Percentiles rank a stretch among this genome's conserved stretches.
Evolutionary conservation across 225 moss, liverwort and hornwort genomes (phyloP).

Genomic region (Physcomitrellopsis africana): DNA sequence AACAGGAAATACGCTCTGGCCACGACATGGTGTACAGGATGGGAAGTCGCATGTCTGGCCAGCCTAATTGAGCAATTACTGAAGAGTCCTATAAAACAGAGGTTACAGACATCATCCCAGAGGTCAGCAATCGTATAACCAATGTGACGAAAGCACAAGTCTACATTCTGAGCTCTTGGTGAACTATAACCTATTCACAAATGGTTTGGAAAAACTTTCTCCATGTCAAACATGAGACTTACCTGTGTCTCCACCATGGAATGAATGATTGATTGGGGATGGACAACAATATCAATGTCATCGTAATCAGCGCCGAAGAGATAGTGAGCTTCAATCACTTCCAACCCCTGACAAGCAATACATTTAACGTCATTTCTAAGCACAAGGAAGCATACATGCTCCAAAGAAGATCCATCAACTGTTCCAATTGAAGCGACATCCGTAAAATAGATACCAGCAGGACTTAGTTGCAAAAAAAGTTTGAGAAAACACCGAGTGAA

Average conservation of each 20-base stretch:
- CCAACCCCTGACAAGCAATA: conserved; percentile 70
- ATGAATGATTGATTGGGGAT: conserved; percentile 97
- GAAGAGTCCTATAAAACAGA: conserved; percentile 76
- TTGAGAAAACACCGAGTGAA: too few relatives aligned
- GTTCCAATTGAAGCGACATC: too few relatives aligned
- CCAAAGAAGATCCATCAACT: too few relatives aligned
- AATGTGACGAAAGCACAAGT: neutral
- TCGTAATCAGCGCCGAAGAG: conserved; percentile 91
- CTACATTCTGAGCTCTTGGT: neutral
- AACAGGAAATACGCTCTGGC: conserved; percentile 90
- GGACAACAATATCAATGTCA: conserved; percentile 92
- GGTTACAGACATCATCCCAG: conserved; percentile 16
- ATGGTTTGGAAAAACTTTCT: neutral
- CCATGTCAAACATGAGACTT: conserved; percentile 16
- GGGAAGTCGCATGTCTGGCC: conserved; percentile 98
- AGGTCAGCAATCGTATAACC: conserved; percentile 5
- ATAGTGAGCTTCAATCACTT: conserved; percentile 98
- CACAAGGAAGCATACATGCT: too few relatives aligned
- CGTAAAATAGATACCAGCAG: too few relatives aligned
- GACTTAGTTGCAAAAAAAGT: too few relatives aligned
- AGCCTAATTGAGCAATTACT: conserved; percentile 87
- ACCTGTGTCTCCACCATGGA: conserved; percentile 99
- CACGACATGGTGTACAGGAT: conserved; percentile 95
- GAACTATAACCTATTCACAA: neutral
- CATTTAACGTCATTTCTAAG: too few relatives aligned